Evolutionary conservation across 2,329 filamentous ascomycete genomes (phyloP).

Genomic region (Lachnellula willkommii): DNA sequence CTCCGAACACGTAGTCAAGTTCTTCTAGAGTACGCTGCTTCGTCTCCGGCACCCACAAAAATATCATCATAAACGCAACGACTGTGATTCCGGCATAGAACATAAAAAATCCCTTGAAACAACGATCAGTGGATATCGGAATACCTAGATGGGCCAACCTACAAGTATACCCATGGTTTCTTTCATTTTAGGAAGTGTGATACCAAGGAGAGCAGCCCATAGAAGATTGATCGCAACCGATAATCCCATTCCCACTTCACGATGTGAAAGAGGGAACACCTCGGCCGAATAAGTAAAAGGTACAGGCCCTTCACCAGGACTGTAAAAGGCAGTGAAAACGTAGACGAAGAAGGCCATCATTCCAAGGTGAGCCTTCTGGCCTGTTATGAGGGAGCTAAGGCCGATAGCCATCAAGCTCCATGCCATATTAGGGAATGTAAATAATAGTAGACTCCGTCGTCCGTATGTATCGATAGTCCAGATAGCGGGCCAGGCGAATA

Average conservation of each 20-base stretch:
- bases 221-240: constrained; percentile 61
- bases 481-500: constrained; percentile 60
- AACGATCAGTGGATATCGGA: too few species aligned
- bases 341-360: constrained; percentile 56
- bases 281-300: constrained; percentile 66
- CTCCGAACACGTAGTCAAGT: constrained; percentile 42
- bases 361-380: constrained; percentile 39
- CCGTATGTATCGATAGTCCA: constrained; percentile 63
- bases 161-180: constrained; percentile 24
- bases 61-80: constrained; percentile 49
- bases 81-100: constrained; percentile 51
- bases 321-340: constrained; percentile 58
- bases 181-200: constrained; percentile 43
- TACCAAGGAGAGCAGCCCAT: constrained; percentile 53
- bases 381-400: constrained; percentile 47
- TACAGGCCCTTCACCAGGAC: constrained; percentile 61
- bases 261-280: constrained; percentile 64
- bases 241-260: constrained; percentile 67
- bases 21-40: constrained; percentile 38
- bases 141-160: not conserved
- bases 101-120: constrained; percentile 45
- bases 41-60: constrained; percentile 49
- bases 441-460: constrained; percentile 53
- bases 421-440: constrained; percentile 61
- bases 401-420: constrained; percentile 56